Evolutionary conservation across 768 basidiomycete genomes (phyloP).

Genomic region (Kwoniella europaea): DNA sequence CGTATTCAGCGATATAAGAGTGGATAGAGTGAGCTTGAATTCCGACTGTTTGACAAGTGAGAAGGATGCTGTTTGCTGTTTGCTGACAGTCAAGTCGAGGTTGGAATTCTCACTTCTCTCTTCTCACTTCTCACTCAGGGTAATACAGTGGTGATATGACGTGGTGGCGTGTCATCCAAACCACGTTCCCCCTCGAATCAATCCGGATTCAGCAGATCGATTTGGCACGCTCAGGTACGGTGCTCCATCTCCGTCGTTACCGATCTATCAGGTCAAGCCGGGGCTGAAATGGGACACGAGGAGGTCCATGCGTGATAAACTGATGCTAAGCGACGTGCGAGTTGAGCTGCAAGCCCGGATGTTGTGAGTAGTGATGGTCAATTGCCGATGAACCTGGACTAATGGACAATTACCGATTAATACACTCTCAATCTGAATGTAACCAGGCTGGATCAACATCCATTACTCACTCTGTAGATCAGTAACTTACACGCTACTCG

Average conservation of each 20-base stretch:
- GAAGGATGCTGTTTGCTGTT: background rate
- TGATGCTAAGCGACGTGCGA: background rate
- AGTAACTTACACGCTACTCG: no score
- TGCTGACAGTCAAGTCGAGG: background rate
- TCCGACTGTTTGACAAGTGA: no score
- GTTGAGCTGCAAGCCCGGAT: no score
- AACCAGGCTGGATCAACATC: background rate
- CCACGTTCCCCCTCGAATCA: background rate
- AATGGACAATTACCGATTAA: background rate
- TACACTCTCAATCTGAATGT: background rate
- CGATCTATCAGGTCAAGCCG: background rate
- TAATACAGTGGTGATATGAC: background rate
- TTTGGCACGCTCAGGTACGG: background rate
- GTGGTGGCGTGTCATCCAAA: slow-evolving; percentile 7
- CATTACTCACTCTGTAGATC: no score
- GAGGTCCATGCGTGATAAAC: background rate
- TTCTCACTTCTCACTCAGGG: background rate
- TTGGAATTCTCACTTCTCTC: background rate
- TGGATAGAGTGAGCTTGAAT: no score
- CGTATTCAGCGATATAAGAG: no score
- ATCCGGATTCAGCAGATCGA: background rate
- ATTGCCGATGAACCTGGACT: background rate
- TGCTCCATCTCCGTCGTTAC: slow-evolving; percentile 8
- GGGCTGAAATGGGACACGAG: background rate
- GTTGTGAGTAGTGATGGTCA: background rate